Base-by-base conservation (phyloP, 2,329 filamentous ascomycete species). In the Cytospora mali region DNA sequence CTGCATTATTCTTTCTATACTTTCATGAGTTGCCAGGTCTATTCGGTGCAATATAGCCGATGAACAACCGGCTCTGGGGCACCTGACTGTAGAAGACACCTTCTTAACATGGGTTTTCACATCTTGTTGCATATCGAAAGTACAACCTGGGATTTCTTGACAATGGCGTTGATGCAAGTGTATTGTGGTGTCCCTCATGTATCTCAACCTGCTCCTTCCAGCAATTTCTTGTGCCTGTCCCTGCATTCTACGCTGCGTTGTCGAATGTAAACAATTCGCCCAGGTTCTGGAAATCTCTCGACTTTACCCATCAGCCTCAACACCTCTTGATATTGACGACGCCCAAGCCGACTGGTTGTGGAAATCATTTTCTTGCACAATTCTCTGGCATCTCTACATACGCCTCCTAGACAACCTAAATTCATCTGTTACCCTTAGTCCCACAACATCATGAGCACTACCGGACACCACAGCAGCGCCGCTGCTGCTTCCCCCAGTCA, bases 321-420 rank as follows among this genome's bases (percentile, higher is more conserved):
- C 39, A 46, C 39, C 6, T 13, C 39, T 49, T 39, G 18, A 49
- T 35, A 46, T 10, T 9, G n/a, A 46, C 39, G 10, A 46, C 9
- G 18, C n/a, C 18, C 18, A 21, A 21, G 21, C 3, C n/a, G 23
- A 1, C 42, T n/a, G 7, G n/a, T 13, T 13, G n/a, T 28, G 10
- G 14, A n/a, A 0, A 1, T 55, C n/a, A n/a, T 55, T 25, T 4
- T 1, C 6, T 16, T 54, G 33, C 21, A 51, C 11, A 2, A 60
- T 27, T 46, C 33, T 25, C 28, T 58, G n/a, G 35, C 9, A 42
- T 50, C 18, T 31, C 18, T 61, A 54, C 53, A 28, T 18, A 46
- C n/a, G 28, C 21, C 14, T 25, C 62, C 62, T 61, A 61, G 23
- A 35, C 14, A 49, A 49, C 49, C 53, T 49, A 54, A 1, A 61